phyloP scores from a whole-genome alignment of 208 protist genomes.

The Trichomonas gallinae region DNA sequence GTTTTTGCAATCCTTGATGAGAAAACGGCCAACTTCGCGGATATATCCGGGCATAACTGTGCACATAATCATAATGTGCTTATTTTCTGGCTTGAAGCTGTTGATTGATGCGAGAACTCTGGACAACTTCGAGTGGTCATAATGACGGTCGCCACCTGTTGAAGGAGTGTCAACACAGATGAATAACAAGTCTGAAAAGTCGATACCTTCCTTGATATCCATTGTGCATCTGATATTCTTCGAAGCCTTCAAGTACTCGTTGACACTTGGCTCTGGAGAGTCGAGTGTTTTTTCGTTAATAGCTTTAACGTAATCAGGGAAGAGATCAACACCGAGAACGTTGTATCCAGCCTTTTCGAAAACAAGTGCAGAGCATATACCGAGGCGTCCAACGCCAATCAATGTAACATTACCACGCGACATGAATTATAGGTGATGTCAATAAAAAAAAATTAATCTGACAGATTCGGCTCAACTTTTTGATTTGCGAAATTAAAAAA shows the following conservation, averaged over 20 bases:
- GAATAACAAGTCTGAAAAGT: constrained; percentile 43
- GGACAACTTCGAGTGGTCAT: not conserved
- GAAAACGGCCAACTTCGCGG: not conserved
- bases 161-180: constrained; percentile 48
- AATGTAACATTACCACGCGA: constrained; percentile 27
- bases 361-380: constrained; percentile 44
- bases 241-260: constrained; percentile 33
- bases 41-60: constrained; percentile 49
- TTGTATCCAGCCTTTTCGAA: constrained; percentile 49
- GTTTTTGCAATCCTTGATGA: constrained; percentile 35
- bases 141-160: not conserved
- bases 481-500: too few species aligned
- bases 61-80: constrained; percentile 49
- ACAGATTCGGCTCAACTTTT: too few species aligned
- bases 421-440: not conserved
- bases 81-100: constrained; percentile 35
- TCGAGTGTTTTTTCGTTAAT: constrained; percentile 43
- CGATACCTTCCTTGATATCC: constrained; percentile 37
- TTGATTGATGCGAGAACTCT: not conserved
- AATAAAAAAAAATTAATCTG: too few species aligned
- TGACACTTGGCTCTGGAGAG: constrained; percentile 42
- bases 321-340: constrained; percentile 50
- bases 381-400: constrained; percentile 44
- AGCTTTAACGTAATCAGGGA: constrained; percentile 42
- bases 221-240: constrained; percentile 48